Conservation (phyloP, 1,139 yeast genomes). For the Geotrichum candidum region DNA sequence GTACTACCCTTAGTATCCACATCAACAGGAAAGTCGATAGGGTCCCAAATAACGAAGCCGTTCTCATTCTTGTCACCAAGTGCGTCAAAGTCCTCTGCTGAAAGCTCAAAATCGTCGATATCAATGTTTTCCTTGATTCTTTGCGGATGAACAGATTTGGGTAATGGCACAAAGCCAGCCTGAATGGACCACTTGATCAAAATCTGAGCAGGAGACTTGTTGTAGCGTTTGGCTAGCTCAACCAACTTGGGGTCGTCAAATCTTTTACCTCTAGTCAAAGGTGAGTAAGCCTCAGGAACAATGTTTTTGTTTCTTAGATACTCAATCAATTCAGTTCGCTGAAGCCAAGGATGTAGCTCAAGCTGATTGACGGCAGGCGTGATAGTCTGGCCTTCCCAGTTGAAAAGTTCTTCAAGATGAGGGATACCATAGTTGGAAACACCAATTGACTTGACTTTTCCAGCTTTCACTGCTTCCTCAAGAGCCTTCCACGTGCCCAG, state of each 20-base stretch:
- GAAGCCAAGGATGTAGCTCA: slow-evolving; percentile 38
- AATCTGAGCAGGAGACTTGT: slow-evolving; percentile 49
- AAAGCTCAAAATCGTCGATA: slow-evolving; percentile 26
- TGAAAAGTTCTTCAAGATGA: too few relatives aligned
- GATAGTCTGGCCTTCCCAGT: too few relatives aligned
- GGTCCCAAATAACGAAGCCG: slow-evolving; percentile 19
- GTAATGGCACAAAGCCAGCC: slow-evolving; percentile 55
- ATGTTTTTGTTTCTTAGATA: slow-evolving; percentile 51
- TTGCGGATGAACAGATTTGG: slow-evolving; percentile 52
- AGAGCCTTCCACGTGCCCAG: too few relatives aligned
- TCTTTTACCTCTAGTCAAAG: slow-evolving; percentile 45
- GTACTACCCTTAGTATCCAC: slow-evolving; percentile 14
- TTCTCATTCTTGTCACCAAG: slow-evolving; percentile 33
- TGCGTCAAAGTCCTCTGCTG: slow-evolving; percentile 25
- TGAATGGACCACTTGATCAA: slow-evolving; percentile 23
- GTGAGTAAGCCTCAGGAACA: slow-evolving; percentile 64
- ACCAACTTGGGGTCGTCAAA: slow-evolving; percentile 38
- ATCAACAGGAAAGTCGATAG: slow-evolving; percentile 7
- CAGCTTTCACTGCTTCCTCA: too few relatives aligned
- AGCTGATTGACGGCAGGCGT: too few relatives aligned
- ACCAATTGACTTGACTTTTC: too few relatives aligned
- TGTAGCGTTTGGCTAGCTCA: slow-evolving; percentile 34
- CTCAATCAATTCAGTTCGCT: slow-evolving; percentile 57
- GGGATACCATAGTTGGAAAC: background rate
- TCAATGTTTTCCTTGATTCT: slow-evolving; percentile 43